Conservation (phyloP, 2,329 filamentous ascomycete genomes). For the Trichophyton equinum region DNA sequence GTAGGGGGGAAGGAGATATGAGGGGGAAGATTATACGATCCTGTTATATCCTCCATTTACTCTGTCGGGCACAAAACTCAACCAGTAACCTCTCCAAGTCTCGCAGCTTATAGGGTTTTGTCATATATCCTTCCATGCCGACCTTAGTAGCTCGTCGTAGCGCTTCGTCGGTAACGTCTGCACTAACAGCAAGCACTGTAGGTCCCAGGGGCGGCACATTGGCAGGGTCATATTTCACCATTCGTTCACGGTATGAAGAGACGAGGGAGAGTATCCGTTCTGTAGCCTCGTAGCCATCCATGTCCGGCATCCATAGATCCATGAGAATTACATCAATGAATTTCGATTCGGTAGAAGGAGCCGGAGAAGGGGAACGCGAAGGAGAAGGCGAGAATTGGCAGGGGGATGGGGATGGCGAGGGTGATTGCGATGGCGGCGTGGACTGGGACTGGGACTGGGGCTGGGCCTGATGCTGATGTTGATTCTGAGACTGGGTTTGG, state of each 20-base stretch:
- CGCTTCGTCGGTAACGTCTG: conserved; percentile 53
- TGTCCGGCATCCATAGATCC: conserved; percentile 66
- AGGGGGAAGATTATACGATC: too few species aligned
- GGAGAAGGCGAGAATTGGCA: neutral
- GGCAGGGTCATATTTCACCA: conserved; percentile 5
- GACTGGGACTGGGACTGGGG: neutral
- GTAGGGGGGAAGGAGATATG: too few species aligned
- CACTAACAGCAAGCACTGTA: conserved; percentile 50
- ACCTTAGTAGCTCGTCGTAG: conserved; percentile 47
- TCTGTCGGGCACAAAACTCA: conserved; percentile 29
- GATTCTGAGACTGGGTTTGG: neutral
- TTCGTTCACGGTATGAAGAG: conserved; percentile 23
- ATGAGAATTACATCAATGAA: conserved; percentile 54
- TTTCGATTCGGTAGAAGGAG: conserved; percentile 16
- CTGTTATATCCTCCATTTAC: neutral
- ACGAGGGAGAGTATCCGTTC: conserved; percentile 47
- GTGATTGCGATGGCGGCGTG: neutral
- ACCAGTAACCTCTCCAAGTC: conserved; percentile 50
- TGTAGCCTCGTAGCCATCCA: conserved; percentile 60
- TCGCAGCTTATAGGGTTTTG: conserved; percentile 52
- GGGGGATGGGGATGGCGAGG: neutral
- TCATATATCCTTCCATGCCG: conserved; percentile 57
- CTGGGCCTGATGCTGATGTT: neutral
- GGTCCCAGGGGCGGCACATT: conserved; percentile 23
- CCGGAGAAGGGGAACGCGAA: neutral